Conservation (phyloP, 768 basidiomycete genomes). For the Chalciporus chontae region DNA sequence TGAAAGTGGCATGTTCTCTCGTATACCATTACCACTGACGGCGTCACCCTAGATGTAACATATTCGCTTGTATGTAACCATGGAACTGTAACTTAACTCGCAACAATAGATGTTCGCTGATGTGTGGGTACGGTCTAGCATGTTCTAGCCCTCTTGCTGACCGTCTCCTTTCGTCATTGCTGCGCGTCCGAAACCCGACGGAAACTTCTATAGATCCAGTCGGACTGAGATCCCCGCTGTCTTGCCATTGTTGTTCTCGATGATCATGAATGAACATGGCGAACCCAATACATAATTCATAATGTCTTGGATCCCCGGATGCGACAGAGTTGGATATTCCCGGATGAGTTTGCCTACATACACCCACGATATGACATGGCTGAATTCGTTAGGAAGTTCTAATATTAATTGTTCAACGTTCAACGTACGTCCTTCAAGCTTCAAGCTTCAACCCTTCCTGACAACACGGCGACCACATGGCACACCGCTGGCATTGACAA, state of each 20-base stretch:
- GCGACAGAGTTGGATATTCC: too few species aligned
- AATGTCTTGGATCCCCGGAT: neutral
- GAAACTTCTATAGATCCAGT: slow-evolving; percentile 15
- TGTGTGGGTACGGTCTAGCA: too few species aligned
- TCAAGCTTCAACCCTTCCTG: too few species aligned
- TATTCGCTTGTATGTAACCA: neutral
- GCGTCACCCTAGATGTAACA: neutral
- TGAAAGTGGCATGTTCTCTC: too few species aligned
- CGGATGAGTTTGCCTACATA: neutral
- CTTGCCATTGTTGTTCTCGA: slow-evolving; percentile 2
- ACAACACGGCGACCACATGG: too few species aligned
- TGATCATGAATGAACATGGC: slow-evolving; percentile 7
- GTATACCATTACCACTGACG: neutral
- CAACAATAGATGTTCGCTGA: too few species aligned
- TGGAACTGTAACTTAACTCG: neutral
- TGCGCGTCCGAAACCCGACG: slow-evolving; percentile 1
- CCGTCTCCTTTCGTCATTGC: neutral
- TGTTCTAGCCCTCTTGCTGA: too few species aligned
- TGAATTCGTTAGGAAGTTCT: neutral
- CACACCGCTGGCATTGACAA: neutral
- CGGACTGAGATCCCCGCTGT: slow-evolving; percentile 21
- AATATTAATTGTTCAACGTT: neutral
- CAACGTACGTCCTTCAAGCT: too few species aligned
- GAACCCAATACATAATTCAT: neutral
- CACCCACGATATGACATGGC: neutral